Evolutionary conservation across 2,329 filamentous ascomycete genomes (phyloP).

Genomic region (Xylaria sp.): DNA sequence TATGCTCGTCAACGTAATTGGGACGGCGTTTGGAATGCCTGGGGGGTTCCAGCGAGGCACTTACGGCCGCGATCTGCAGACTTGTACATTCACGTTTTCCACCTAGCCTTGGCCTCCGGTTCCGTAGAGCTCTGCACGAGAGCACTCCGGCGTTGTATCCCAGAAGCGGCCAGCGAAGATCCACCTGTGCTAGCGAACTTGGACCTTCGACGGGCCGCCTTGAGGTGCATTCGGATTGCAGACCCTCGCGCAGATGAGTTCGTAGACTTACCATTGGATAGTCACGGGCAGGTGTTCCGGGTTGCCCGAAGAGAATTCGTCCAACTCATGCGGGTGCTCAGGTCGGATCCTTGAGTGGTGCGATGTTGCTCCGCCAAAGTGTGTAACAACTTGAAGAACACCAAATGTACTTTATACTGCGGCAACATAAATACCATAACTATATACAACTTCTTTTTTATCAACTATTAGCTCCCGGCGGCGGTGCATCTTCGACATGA

Average conservation of each 20-base stretch:
- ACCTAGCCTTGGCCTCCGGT: conserved; percentile 56
- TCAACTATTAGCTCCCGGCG: neutral
- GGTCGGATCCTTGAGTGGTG: neutral
- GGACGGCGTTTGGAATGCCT: conserved; percentile 69
- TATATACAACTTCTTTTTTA: neutral
- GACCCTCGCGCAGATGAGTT: conserved; percentile 60
- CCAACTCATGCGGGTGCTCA: conserved; percentile 33
- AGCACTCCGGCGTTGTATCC: conserved; percentile 63
- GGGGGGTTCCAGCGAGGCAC: conserved; percentile 64
- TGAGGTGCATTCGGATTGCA: conserved; percentile 64
- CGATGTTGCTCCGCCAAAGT: neutral
- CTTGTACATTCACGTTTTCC: conserved; percentile 67
- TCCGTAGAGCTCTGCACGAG: conserved; percentile 58
- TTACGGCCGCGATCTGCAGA: conserved; percentile 58
- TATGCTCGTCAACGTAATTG: conserved; percentile 62
- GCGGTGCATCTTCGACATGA: neutral
- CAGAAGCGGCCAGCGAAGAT: conserved; percentile 67
- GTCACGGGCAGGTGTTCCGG: conserved; percentile 7
- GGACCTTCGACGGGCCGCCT: conserved; percentile 59
- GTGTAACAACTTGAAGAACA: neutral
- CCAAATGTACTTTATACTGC: neutral
- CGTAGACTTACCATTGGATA: conserved; percentile 40
- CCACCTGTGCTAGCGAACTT: conserved; percentile 59
- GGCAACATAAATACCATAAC: neutral
- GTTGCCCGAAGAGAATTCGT: conserved; percentile 49